Evolutionary conservation across 352 stramenopile species (phyloP).

Genomic region (Phytophthora cryptogea): DNA sequence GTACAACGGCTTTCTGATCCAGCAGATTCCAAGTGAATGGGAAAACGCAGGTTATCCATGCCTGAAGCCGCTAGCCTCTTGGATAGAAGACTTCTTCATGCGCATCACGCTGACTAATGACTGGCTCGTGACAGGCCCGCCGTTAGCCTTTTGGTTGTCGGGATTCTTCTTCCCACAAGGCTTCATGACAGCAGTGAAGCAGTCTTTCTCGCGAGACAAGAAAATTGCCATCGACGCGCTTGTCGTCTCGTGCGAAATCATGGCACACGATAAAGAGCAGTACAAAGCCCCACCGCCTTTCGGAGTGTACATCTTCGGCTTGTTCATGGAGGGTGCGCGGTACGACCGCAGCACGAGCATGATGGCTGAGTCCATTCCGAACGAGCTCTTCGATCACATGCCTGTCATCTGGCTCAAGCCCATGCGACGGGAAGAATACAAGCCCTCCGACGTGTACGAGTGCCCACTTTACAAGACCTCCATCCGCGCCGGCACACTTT

Average conservation of each 20-base stretch:
- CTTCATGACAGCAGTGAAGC: slow-evolving; percentile 95
- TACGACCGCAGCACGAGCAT: slow-evolving; percentile 79
- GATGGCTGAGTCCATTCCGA: slow-evolving; percentile 90
- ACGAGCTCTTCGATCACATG: slow-evolving; percentile 91
- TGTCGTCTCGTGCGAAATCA: slow-evolving; percentile 83
- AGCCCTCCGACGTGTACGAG: slow-evolving; percentile 80
- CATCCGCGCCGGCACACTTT: slow-evolving; percentile 89
- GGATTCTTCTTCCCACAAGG: slow-evolving; percentile 96
- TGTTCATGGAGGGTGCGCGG: slow-evolving; percentile 95
- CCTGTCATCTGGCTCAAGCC: slow-evolving; percentile 92
- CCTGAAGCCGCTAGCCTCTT: slow-evolving; percentile 91
- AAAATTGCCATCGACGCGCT: slow-evolving; percentile 93
- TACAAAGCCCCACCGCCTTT: slow-evolving; percentile 65
- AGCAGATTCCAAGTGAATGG: slow-evolving; percentile 88
- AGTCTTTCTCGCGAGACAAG: slow-evolving; percentile 91
- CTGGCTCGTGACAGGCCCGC: slow-evolving; percentile 87
- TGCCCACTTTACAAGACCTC: slow-evolving; percentile 95
- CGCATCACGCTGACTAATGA: slow-evolving; percentile 82
- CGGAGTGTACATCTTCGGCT: slow-evolving; percentile 94
- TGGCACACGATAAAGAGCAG: slow-evolving; percentile 70
- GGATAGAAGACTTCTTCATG: slow-evolving; percentile 93
- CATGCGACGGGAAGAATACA: slow-evolving; percentile 78
- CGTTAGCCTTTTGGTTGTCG: slow-evolving; percentile 90
- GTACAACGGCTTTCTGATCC: slow-evolving; percentile 92
- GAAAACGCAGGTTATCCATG: slow-evolving; percentile 91